phyloP scores from a whole-genome alignment of 371 early-diverging fungal species.

The Apophysomyces ossiformis region DNA sequence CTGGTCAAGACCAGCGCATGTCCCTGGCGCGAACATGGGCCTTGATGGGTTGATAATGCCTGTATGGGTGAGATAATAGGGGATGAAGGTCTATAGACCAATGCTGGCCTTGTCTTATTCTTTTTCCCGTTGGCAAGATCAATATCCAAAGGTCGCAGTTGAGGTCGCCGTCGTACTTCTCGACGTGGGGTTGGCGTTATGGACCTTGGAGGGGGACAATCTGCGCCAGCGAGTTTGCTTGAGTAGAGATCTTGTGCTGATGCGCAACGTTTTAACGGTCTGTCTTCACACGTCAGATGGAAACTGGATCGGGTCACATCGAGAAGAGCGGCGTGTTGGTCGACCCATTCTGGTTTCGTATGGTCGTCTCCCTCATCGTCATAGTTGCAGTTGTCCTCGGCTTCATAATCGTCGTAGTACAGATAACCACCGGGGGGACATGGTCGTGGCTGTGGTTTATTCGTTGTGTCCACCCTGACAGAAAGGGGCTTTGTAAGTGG shows the following conservation, averaged over 20 bases:
- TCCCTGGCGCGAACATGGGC: background rate
- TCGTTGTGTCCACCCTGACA: background rate
- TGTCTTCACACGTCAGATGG: constrained; percentile 4
- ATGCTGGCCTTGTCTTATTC: background rate
- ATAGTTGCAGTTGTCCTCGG: background rate
- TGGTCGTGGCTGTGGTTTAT: background rate
- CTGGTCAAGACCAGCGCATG: background rate
- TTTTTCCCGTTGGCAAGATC: constrained; percentile 3
- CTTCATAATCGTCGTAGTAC: background rate
- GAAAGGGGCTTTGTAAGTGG: background rate
- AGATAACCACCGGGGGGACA: background rate
- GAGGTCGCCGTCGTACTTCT: background rate
- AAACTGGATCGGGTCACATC: background rate
- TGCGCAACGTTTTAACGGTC: background rate
- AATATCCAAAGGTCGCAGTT: background rate
- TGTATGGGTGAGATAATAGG: background rate
- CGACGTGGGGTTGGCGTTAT: constrained; percentile 2
- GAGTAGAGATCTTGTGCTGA: background rate
- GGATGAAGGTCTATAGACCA: background rate
- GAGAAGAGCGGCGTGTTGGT: background rate
- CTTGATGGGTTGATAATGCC: background rate
- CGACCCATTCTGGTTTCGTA: background rate
- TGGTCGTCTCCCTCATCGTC: background rate
- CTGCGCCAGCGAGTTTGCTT: background rate
- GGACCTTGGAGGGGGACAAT: background rate